Evolutionary conservation across 2,329 filamentous ascomycete genomes (phyloP).

Genomic region (Aspergillus ochraceus): DNA sequence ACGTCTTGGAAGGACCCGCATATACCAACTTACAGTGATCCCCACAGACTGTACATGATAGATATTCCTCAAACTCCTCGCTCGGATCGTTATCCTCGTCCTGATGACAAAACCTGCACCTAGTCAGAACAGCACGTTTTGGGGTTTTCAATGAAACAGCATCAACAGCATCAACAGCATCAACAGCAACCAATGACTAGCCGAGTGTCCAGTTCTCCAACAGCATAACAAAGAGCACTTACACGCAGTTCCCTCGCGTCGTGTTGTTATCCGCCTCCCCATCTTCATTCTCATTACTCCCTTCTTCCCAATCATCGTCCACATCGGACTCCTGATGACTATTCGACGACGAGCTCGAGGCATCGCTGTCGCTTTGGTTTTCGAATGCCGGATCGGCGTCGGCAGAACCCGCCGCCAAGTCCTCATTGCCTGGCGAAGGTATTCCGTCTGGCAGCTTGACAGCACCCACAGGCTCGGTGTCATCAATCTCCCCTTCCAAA

Average conservation of each 20-base stretch:
- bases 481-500: slow-evolving; percentile 45
- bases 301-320: slow-evolving; percentile 52
- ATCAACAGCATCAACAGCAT: slow-evolving; percentile 4
- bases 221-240: slow-evolving; percentile 27
- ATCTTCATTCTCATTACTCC: slow-evolving; percentile 48
- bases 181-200: neutral
- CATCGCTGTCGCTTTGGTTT: slow-evolving; percentile 40
- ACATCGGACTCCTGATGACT: slow-evolving; percentile 61
- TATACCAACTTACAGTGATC: slow-evolving; percentile 69
- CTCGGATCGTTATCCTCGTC: slow-evolving; percentile 80
- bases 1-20: slow-evolving; percentile 23
- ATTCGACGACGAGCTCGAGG: slow-evolving; percentile 38
- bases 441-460: slow-evolving; percentile 37
- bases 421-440: slow-evolving; percentile 34
- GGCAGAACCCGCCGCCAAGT: slow-evolving; percentile 37
- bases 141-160: neutral
- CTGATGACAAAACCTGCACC: slow-evolving; percentile 72
- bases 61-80: slow-evolving; percentile 76
- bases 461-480: slow-evolving; percentile 39
- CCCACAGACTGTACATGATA: slow-evolving; percentile 75
- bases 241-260: slow-evolving; percentile 65
- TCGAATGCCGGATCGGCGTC: slow-evolving; percentile 47
- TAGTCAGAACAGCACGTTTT: slow-evolving; percentile 25
- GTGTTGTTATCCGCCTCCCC: slow-evolving; percentile 45
- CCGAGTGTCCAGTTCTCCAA: neutral